Evolutionary conservation across 2,329 filamentous ascomycete genomes (phyloP).

Genomic region (Colletotrichum liaoningense): DNA sequence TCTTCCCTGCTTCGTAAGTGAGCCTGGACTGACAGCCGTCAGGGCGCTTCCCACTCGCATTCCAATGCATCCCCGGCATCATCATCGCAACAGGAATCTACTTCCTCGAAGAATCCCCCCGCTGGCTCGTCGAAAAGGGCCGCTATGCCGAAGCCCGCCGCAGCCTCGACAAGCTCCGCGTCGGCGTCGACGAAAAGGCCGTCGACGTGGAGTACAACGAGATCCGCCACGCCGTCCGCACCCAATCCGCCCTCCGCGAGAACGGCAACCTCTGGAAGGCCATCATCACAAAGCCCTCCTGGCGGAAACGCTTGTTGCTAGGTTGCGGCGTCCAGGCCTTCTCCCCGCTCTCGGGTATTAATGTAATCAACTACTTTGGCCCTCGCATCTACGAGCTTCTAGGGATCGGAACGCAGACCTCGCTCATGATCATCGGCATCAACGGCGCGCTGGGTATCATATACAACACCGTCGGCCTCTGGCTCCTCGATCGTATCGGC

Average conservation of each 20-base stretch:
- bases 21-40: too few relatives aligned
- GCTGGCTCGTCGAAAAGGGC: slow-evolving; percentile 50
- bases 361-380: slow-evolving; percentile 53
- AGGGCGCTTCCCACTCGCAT: slow-evolving; percentile 47
- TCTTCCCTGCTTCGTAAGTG: slow-evolving; percentile 1
- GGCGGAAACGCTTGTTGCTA: slow-evolving; percentile 57
- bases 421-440: slow-evolving; percentile 63
- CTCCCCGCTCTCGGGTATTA: slow-evolving; percentile 51
- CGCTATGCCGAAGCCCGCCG: slow-evolving; percentile 46
- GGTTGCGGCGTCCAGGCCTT: slow-evolving; percentile 62
- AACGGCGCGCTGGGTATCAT: slow-evolving; percentile 60
- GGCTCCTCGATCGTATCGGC: slow-evolving; percentile 57
- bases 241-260: slow-evolving; percentile 44
- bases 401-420: slow-evolving; percentile 54
- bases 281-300: slow-evolving; percentile 55
- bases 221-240: slow-evolving; percentile 50
- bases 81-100: slow-evolving; percentile 40
- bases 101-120: slow-evolving; percentile 42
- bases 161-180: slow-evolving; percentile 47
- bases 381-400: slow-evolving; percentile 55
- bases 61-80: slow-evolving; percentile 43
- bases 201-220: slow-evolving; percentile 54
- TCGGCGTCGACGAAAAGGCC: slow-evolving; percentile 43
- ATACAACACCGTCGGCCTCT: slow-evolving; percentile 59
- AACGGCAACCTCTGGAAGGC: slow-evolving; percentile 51